Evolutionary conservation across 129 eudicot species (phyloP), one percentile per base, ranked within the genome.

Genomic region (Flaveria trinervia): DNA sequence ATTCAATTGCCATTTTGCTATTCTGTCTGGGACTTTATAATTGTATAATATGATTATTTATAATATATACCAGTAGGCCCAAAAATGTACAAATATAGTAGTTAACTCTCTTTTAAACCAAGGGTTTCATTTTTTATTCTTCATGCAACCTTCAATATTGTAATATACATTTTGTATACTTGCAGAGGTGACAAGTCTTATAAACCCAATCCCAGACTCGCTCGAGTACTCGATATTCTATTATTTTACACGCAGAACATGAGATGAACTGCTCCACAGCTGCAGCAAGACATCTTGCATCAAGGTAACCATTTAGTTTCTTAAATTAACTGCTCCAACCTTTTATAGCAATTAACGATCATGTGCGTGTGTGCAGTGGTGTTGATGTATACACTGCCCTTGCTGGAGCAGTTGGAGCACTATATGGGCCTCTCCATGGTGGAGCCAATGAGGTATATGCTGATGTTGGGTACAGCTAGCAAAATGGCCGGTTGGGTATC

Each of bases 351-450:
- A 16, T 36, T 18, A 54, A 23, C 50, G 36, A 80, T 64, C 77
- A 52, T 66, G 18, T 15, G 65, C 7, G 12, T 64, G 1, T 15
- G 10, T 64, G 69, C 69, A 64, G 69, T 30, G 69, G 69, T 30
- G 69, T 64, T 64, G 69, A 64, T 64, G 69, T 64, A 64, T 64
- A 64, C 69, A 64, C 69, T 28, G 69, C 69, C 16, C 69, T 95
- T 81, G 92, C 99, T 60, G 99, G 99, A 20, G 99, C 99, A 7
- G 97, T 95, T 78, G 99, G 99, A 77, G 99, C 99, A 71, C 76
- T 95, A 52, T 95, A 95, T 77, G 99, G 99, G 68, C 99, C 99
- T 54, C 97, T 95, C 67, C 99, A 95, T 82, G 99, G 99, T 81
- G 99, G 99, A 72, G 99, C 99, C 71, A 95, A 95, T 77, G 99